Evolutionary conservation across 1,284 basidiomycete species (phyloP).

Genomic region (Boletus mariae): DNA sequence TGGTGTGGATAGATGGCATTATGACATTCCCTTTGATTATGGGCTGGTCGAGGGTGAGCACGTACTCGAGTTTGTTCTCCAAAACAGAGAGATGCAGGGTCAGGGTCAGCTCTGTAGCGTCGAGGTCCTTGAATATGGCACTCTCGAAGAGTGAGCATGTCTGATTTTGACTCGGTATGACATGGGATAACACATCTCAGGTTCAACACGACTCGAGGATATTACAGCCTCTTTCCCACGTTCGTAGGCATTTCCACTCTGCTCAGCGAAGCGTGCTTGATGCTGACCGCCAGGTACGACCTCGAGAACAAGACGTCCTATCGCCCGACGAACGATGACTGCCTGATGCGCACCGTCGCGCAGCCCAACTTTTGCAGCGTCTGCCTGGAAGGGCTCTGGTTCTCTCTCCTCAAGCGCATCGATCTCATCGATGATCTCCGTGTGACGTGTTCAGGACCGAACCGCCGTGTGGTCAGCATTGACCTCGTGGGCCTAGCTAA

Average conservation of each 20-base stretch:
- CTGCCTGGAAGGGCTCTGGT: conserved; percentile 73
- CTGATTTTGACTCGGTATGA: background rate
- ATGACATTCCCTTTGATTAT: conserved; percentile 48
- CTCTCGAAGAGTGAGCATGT: conserved; percentile 51
- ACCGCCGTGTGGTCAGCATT: conserved; percentile 36
- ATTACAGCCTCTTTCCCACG: conserved; percentile 76
- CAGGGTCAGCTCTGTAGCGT: conserved; percentile 71
- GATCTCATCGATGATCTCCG: conserved; percentile 56
- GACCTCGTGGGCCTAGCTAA: conserved; percentile 58
- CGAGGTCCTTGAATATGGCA: conserved; percentile 76
- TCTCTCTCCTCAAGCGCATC: conserved; percentile 54
- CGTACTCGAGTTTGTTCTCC: conserved; percentile 55
- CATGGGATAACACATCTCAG: conserved; percentile 35
- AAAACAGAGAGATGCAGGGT: conserved; percentile 48
- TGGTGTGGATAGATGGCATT: conserved; percentile 70
- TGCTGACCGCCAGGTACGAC: conserved; percentile 45
- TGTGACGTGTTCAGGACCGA: conserved; percentile 6
- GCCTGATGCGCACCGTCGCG: conserved; percentile 77
- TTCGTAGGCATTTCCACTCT: conserved; percentile 31
- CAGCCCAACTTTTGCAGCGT: conserved; percentile 72
- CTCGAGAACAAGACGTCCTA: conserved; percentile 59
- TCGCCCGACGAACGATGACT: conserved; percentile 79
- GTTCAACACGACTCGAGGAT: conserved; percentile 56
- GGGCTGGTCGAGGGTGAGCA: conserved; percentile 49
- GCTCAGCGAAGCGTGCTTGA: background rate